Conservation (phyloP, 2,329 filamentous ascomycete genomes). For the Sporothrix euskadiensis region DNA sequence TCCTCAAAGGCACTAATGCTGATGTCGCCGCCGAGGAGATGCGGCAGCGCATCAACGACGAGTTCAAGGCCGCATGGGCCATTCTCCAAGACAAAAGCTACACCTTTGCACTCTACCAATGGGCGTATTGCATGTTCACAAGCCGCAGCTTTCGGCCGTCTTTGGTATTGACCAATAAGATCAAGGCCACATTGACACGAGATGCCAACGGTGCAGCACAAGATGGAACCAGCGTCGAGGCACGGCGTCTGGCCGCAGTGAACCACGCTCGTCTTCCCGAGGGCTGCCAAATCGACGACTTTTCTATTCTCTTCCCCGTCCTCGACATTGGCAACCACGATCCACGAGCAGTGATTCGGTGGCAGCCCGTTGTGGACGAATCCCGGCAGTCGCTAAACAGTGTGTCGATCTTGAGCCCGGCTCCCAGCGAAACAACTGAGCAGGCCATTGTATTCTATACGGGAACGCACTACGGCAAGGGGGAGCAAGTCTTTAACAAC, state of each 20-base stretch:
- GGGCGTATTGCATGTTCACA: constrained; percentile 66
- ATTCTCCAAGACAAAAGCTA: constrained; percentile 35
- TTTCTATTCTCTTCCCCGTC: constrained; percentile 68
- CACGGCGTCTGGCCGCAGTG: neutral
- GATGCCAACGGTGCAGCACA: neutral
- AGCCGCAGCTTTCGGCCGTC: constrained; percentile 65
- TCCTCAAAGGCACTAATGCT: constrained; percentile 57
- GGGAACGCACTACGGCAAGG: constrained; percentile 48
- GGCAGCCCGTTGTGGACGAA: constrained; percentile 51
- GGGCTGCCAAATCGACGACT: constrained; percentile 51
- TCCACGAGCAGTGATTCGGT: constrained; percentile 59
- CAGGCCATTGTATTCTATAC: constrained; percentile 45
- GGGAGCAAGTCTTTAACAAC: constrained; percentile 66
- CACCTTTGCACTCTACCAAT: constrained; percentile 57
- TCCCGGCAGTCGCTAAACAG: neutral
- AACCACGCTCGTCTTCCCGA: constrained; percentile 36
- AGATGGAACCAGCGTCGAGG: neutral
- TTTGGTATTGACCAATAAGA: constrained; percentile 50
- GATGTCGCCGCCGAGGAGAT: constrained; percentile 53
- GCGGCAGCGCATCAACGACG: constrained; percentile 47
- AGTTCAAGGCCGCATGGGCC: constrained; percentile 43
- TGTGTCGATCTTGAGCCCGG: neutral
- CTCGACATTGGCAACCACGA: constrained; percentile 73
- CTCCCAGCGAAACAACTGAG: neutral
- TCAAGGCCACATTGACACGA: constrained; percentile 26